Evolutionary conservation across 2,329 filamentous ascomycete species (phyloP), one percentile per base, ranked within the genome.

Genomic region (Fusarium nygamai): DNA sequence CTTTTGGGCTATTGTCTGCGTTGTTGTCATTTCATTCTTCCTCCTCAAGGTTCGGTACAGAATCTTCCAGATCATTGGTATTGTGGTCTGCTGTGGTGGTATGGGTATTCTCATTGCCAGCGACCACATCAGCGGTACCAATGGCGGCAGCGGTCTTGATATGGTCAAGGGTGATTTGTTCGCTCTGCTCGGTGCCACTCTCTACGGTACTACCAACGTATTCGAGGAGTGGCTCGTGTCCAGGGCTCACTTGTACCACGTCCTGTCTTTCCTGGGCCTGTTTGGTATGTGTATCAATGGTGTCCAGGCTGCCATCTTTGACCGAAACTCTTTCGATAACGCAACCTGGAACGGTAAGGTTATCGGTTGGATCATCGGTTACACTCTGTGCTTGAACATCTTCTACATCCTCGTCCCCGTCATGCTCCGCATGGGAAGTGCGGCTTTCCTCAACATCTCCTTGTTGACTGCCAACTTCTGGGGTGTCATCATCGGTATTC

Each of bases 1-100:
- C 88, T 98, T 98, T 86, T 98, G 96, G 96, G 94, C 95, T 77
- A 98, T 99, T 76, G 94, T 97, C 58, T 92, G 96, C 72, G 96
- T 99, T 29, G 94, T 98, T 27, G 81, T 93, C 70, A 85, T 98
- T 74, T 98, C 94, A 34, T 95, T 97, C 84, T 75, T 92, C 73
- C 87, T 98, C 77, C 90, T 99, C 66, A 89, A 88, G 76, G 96
- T 99, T 50, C 93, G 96, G 78, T 99, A 99, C 88, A 94, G 95
- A 85, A 86, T 90, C 81, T 91, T 93, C 67, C 96, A 98, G 86
- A 90, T 98, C 78, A 76, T 90, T 38, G 96, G 96, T 64, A 98
- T 99, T 82, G 80, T 98, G 56, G 86, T 98, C 82, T 96, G 94
- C 86, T 95, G 95, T 81, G 95, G 94, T 75, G 96, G 96, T 72